Evolutionary conservation across 371 early-diverging fungal species (phyloP), one percentile per base, ranked within the genome.

Genomic region (Mucor mucedo): DNA sequence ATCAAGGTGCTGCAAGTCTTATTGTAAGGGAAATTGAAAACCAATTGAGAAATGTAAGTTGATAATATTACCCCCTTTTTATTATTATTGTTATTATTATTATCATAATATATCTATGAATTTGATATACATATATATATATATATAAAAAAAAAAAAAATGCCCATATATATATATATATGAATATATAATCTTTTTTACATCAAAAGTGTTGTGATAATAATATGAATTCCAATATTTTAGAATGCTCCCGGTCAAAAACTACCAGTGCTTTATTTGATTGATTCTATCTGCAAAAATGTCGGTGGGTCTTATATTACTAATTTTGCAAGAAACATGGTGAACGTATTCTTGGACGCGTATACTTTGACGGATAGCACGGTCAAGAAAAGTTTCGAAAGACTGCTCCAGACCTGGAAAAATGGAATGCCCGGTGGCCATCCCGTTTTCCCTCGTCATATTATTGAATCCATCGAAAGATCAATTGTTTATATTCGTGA

Each of bases 271-370:
- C 78, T 97, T 35, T 97, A 95, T 76, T 84, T 97, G 47, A 84
- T 97, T 61, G 97, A 97, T 78, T 96, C 96, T 39, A 95, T 97
- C 28, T 85, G 87, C 75, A 97, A 97, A 79, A 94, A 94, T 75
- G 89, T 94, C 33, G 95, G 95, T 21, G 89, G 84, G 21, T 78
- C 79, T 27, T 97, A 94, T 76, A 69, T 90, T 9, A 65, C 71
- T 14, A 72, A 87, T 33, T 93, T 97, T 76, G 80, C 84, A 30
- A 78, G 85, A 32, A 87, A 91, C 55, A 83, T 97, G 66, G 85
- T 80, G 30, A 77, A 69, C 39, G 74, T 85, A 9, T 97, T 91
- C 67, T 59, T 89, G 57, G 87, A 86, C 55, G 89, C 94, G 44
- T 96, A 89, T 68, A 79, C 84, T 16, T 70, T 84, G 9, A 90